Evolutionary conservation across 2,329 filamentous ascomycete genomes (phyloP).

Genomic region (Geosmithia morbida): DNA sequence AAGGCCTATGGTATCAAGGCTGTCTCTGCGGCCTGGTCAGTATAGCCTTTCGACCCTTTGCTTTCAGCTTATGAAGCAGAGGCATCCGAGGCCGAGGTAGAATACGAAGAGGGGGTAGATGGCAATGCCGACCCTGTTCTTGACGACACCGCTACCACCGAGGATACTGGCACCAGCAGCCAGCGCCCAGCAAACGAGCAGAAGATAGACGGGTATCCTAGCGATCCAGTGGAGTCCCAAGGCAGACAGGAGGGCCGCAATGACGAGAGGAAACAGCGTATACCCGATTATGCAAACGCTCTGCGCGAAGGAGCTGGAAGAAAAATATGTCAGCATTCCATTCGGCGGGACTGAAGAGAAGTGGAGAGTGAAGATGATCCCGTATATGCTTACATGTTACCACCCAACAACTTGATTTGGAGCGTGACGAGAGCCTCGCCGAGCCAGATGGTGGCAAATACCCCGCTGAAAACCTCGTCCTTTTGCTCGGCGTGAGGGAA

Average conservation of each 20-base stretch:
- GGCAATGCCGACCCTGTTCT: slow-evolving; percentile 84
- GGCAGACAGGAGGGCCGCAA: slow-evolving; percentile 80
- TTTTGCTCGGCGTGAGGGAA: slow-evolving; percentile 70
- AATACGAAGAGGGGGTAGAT: slow-evolving; percentile 94
- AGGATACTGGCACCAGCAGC: slow-evolving; percentile 93
- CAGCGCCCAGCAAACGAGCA: slow-evolving; percentile 82
- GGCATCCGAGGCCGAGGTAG: slow-evolving; percentile 80
- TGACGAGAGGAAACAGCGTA: slow-evolving; percentile 90
- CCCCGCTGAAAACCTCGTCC: slow-evolving; percentile 82
- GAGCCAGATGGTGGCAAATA: slow-evolving; percentile 95
- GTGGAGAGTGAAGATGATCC: background rate
- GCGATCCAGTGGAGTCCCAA: slow-evolving; percentile 65
- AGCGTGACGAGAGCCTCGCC: slow-evolving; percentile 94
- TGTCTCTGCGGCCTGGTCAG: background rate
- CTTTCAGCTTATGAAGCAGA: slow-evolving; percentile 83
- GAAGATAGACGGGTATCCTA: slow-evolving; percentile 78
- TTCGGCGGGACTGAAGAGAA: background rate
- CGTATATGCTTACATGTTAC: slow-evolving; percentile 68
- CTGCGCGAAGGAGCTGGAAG: slow-evolving; percentile 80
- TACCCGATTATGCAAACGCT: slow-evolving; percentile 97
- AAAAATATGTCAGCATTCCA: slow-evolving; percentile 7
- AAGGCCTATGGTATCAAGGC: background rate
- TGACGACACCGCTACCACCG: slow-evolving; percentile 86
- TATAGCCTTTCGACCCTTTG: slow-evolving; percentile 10
- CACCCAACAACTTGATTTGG: slow-evolving; percentile 91